These are phyloP conservation scores for Penicillium griseofulvum DNA, from an alignment of 2,329 filamentous ascomycete genomes.

Conservation along the genomic window DNA sequence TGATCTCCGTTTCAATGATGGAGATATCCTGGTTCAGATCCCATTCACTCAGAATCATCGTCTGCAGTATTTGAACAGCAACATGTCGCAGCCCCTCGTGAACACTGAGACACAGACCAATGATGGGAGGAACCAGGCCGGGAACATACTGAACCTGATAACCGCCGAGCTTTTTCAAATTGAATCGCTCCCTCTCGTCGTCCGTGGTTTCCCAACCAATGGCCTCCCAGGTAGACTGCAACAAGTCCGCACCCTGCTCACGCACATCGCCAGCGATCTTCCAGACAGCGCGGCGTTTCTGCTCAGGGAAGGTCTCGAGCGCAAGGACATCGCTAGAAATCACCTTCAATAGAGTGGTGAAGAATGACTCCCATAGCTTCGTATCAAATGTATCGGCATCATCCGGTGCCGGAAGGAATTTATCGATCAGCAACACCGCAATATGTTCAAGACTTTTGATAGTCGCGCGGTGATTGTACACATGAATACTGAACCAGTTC, in stretches of 20 bases:
- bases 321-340: conserved; percentile 86
- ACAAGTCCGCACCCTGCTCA: conserved; percentile 81
- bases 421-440: conserved; percentile 73
- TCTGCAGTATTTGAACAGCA: conserved; percentile 89
- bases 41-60: conserved; percentile 99
- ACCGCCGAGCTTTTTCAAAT: conserved; percentile 80
- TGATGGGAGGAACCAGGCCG: conserved; percentile 82
- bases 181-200: conserved; percentile 76
- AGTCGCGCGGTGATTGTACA: conserved; percentile 87
- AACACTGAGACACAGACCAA: conserved; percentile 91
- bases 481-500: conserved; percentile 88
- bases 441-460: conserved; percentile 84
- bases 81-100: conserved; percentile 87
- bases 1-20: conserved; percentile 92
- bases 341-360: conserved; percentile 81
- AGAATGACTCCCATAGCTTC: conserved; percentile 90
- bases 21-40: conserved; percentile 88
- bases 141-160: conserved; percentile 99
- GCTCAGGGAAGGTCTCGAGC: conserved; percentile 92
- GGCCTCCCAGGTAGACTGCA: conserved; percentile 85
- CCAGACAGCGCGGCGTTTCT: conserved; percentile 95
- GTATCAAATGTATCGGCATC: conserved; percentile 91
- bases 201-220: conserved; percentile 90
- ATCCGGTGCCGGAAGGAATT: conserved; percentile 82
- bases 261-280: conserved; percentile 97